Base-by-base conservation (phyloP, 148 eudicot species). In the Pouteria glomerata region DNA sequence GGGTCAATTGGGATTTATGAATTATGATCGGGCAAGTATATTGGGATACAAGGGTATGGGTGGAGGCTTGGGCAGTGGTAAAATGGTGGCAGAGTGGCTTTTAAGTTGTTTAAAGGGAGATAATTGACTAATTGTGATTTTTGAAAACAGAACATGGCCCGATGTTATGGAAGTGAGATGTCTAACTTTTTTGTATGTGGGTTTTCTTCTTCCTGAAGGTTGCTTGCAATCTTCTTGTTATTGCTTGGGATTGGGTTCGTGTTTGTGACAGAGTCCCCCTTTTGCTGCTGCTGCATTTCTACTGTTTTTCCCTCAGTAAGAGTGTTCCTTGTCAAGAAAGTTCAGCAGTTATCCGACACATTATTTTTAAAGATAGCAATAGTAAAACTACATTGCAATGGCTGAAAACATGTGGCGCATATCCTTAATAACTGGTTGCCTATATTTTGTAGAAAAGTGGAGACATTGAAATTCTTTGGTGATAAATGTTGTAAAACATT, bases 181-280 rank as follows among this genome's bases (percentile, higher is more conserved):
- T 6, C 64, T 19, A 24, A 34, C 14, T n/a, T 33, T 60, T 19
- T 61, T 35, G 24, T 61, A 26, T 1, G 29, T 10, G 7, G 10
- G 18, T 62, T 62, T 37, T 62, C 0, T 1, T 35, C 35, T 35
- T 35, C 24, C 26, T n/a, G 66, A 37, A 3, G 47, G 66, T 62
- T 62, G 45, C 65, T 62, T n/a, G 66, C 41, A 45, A 45, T 45
- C 50, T 45, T 45, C 50, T 45, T 45, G 50, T 45, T 45, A 16
- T 2, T 13, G n/a, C n/a, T n/a, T n/a, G n/a, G n/a, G n/a, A n/a
- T n/a, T n/a, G n/a, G n/a, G n/a, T n/a, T n/a, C n/a, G n/a, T n/a
- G n/a, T 45, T 13, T 3, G 15, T 60, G 31, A 42, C 19, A 42
- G 34, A 23, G 8, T n/a, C 30, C 63, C 30, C 37, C 14, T 30